Base-by-base conservation (phyloP, 2,329 filamentous ascomycete genomes). In the Geoglossum cookeanum region DNA sequence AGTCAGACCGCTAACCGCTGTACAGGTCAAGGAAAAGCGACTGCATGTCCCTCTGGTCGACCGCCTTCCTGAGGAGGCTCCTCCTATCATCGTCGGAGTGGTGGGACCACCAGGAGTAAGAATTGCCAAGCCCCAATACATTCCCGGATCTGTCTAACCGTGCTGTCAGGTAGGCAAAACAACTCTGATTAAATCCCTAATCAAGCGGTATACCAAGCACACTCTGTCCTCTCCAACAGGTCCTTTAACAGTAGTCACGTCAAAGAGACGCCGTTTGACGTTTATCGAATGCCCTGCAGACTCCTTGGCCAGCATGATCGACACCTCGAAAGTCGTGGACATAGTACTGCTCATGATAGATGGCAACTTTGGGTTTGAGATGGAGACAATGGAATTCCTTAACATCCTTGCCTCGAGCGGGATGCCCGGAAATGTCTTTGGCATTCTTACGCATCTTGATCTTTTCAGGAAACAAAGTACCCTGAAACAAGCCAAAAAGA, bases 341-440 rank as follows among this genome's bases (percentile, higher is more conserved):
- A 96, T 98, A 65, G 87, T 97, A 4, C 77, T 98, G 55, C 78
- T 98, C 58, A 92, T 98, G 87, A 98, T 98, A 64, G 92, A 98
- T 67, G 94, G 92, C 58, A 97, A 97, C 71, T 98, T 86, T 66
- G 94, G 92, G 13, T 98, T 98, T 67, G 92, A 98, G 72, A 98
- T 98, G 92, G 92, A 98, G 76, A 98, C 92, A 0, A 98, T 98
- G 92, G 92, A 98, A 71, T 98, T 98, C 60, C 74, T 98, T 66
- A 97, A 96, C 64, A 83, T 96, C 17, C 75, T 98, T 55, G 85
- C 87, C n/a, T 81, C 88, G 1, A 94, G 87, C 33, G 92, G 92
- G 69, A 97, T 98, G 91, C 92, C 94, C 0, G 91, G 92, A 62
- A 98, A 98, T 65, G 90, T 98, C 42, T 97, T 98, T 67, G 92